Evolutionary conservation across 371 early-diverging fungal genomes (phyloP).

Genomic region (Blakeslea trispora): DNA sequence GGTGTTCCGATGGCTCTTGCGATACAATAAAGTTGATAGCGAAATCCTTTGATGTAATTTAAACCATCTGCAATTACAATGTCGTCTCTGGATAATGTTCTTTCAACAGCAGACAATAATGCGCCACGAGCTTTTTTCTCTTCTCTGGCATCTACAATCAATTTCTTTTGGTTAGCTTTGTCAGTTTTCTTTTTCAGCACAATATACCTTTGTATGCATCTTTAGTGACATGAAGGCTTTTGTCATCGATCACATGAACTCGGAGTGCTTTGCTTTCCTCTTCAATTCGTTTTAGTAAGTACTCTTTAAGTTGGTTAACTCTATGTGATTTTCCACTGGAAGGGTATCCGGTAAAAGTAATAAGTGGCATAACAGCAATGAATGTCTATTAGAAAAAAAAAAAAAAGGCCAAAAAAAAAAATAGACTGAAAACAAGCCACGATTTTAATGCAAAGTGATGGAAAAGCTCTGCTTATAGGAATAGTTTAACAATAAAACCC

Average conservation of each 20-base stretch:
- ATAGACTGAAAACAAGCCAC: too few relatives aligned
- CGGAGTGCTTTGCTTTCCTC: constrained; percentile 48
- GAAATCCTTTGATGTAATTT: constrained; percentile 97
- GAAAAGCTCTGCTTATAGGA: too few relatives aligned
- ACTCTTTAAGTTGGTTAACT: constrained; percentile 69
- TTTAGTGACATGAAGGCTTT: constrained; percentile 65
- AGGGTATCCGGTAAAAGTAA: constrained; percentile 88
- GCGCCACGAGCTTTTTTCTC: constrained; percentile 94
- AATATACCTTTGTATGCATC: constrained; percentile 63
- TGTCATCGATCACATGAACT: constrained; percentile 82
- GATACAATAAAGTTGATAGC: constrained; percentile 95
- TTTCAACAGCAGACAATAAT: constrained; percentile 89
- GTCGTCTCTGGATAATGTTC: constrained; percentile 74
- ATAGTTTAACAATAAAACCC: too few relatives aligned
- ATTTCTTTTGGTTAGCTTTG: not conserved
- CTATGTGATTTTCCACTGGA: constrained; percentile 89
- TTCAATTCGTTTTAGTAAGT: constrained; percentile 57
- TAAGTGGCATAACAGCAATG: constrained; percentile 90
- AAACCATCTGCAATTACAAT: constrained; percentile 91
- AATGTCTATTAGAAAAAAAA: not conserved
- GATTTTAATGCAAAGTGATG: too few relatives aligned
- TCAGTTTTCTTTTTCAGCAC: not conserved
- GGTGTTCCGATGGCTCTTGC: constrained; percentile 88
- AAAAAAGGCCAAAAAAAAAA: constrained; percentile 8
- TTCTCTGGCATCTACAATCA: constrained; percentile 51